Evolutionary conservation across 2,329 filamentous ascomycete genomes (phyloP), one percentile per base, ranked within the genome.

Genomic region (Penicillium sp.): DNA sequence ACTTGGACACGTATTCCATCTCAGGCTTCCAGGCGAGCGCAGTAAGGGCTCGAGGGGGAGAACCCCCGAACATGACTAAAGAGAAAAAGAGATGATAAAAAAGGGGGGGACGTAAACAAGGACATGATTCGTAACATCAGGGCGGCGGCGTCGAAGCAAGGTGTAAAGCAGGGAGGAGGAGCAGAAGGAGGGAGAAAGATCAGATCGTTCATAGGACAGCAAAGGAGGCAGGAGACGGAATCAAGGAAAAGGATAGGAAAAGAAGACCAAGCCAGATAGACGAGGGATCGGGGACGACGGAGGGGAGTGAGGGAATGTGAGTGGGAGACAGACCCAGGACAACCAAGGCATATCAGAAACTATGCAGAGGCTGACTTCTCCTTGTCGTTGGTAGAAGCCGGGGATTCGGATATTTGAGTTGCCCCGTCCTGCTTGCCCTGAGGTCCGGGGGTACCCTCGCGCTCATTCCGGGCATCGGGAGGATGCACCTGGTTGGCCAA

Each of bases 401-500:
- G 74, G 42, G 76, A 75, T 57, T 76, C 72, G 59, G 77, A 76
- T 66, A 73, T 73, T 65, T 70, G 70, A 38, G 71, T 61, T 58
- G 62, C 64, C 42, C 68, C 57, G 55, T 69, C 67, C 62, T 72
- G 70, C 65, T 75, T 75, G 57, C 70, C 67, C 65, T 80, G 78
- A 14, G 83, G 82, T 35, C 78, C 82, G 42, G 83, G 82, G 46
- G 82, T 84, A 51, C 78, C 81, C 74, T 84, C 83, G 60, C 82
- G 79, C 59, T 80, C 76, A 62, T 74, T 78, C 63, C 81, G 73
- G 55, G 75, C 69, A 49, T 74, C 73, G 45, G 72, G 58, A 49
- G 83, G 93, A 74, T 87, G 85, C 63, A 95, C 90, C 80, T 96
- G 92, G 76, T 89, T 93, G 67, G 87, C 89, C 65, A 93, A 84